Evolutionary conservation across 2,329 filamentous ascomycete species (phyloP), one percentile per base, ranked within the genome.

Genomic region (Juglanconis juglandina): DNA sequence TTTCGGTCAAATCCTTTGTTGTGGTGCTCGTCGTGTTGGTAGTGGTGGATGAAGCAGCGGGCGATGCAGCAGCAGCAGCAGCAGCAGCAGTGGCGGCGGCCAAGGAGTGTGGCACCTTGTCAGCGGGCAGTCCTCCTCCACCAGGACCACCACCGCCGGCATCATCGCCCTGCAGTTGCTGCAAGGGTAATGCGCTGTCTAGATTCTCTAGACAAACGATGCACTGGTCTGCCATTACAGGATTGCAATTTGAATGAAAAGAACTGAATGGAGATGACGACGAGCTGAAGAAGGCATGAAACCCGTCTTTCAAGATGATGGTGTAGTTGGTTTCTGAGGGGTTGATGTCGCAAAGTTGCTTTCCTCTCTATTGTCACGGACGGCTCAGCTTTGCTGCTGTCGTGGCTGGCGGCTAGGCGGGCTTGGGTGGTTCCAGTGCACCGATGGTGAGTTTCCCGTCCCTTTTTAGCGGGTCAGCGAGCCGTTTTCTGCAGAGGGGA

Each of bases 131-230:
- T 55, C 57, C 60, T 54, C 47, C 60, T 56, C 9, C 58, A 47
- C 17, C 56, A 46, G 13, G 17, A 59, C 13, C 44, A 39, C 61
- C 64, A 63, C 63, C 60, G 61, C 66, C 63, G 53, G 64, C 52
- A 62, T 63, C 64, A 51, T 63, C 42, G 44, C 49, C 44, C 56
- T 66, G 63, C 64, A 66, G 65, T 64, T 66, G 66, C 61, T 57
- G 53, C 58, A 56, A 63, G 64, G 67, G 64, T 60, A 70, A 69
- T 61, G 59, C 61, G 61, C 68, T 66, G 65, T 73, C 72, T 64
- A 88, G 77, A 71, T 81, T 81, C 70, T 88, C 86, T 72, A 88
- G 79, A 80, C 86, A 88, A 75, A 88, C 85, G 75, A 88, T 88
- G 77, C 85, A 88, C 78, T 87, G 84, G 76, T 88, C 86, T 76